These are phyloP conservation scores for Chrysoporthe deuterocubensis DNA, from an alignment of 2,329 filamentous ascomycete genomes.

Conservation along the genomic window DNA sequence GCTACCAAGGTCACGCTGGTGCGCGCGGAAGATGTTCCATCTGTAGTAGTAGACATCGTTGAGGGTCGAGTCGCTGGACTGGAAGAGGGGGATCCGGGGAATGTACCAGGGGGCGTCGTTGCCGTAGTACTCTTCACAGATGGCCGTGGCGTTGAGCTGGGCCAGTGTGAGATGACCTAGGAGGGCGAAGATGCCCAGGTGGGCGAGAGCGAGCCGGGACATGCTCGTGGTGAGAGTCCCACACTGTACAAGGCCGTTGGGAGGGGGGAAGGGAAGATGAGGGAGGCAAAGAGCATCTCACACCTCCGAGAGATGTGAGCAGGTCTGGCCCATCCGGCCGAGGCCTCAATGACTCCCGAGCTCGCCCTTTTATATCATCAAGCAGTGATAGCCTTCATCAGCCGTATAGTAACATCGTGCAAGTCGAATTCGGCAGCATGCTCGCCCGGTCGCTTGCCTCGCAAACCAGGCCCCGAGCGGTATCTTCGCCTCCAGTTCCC, in stretches of 20 bases:
- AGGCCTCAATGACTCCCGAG: neutral
- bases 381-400: neutral
- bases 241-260: no score
- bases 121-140: conserved; percentile 39
- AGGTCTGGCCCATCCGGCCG: neutral
- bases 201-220: conserved; percentile 2
- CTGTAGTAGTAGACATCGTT: conserved; percentile 51
- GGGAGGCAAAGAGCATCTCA: neutral
- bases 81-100: conserved; percentile 44
- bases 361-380: neutral
- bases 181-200: conserved; percentile 2
- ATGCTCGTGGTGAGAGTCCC: neutral
- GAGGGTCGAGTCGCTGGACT: conserved; percentile 42
- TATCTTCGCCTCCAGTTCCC: neutral
- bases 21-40: conserved; percentile 48
- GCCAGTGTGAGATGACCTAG: neutral
- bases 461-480: no score
- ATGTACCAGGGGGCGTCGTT: conserved; percentile 46
- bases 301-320: neutral
- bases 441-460: no score
- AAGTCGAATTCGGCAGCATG: no score
- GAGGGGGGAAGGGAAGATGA: neutral
- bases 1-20: conserved; percentile 47
- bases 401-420: neutral
- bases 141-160: conserved; percentile 19